phyloP scores from a whole-genome alignment of 495 filamentous ascomycete genomes.

The Lophiostoma macrostomum region DNA sequence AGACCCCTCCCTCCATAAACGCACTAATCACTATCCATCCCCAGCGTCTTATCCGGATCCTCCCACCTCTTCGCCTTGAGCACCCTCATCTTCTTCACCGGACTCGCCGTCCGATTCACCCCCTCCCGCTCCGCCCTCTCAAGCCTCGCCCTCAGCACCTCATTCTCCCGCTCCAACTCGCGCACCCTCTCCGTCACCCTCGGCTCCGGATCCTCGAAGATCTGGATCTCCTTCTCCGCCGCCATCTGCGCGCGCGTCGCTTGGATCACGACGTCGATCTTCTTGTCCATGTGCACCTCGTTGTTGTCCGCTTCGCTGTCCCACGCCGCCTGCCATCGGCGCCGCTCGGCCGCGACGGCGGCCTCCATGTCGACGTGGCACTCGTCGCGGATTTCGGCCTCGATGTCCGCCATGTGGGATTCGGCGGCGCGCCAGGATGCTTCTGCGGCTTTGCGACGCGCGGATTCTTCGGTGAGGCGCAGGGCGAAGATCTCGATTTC shows the following conservation, averaged over 20 bases:
- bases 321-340: constrained; percentile 70
- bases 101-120: constrained; percentile 34
- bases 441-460: constrained; percentile 45
- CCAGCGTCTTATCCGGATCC: constrained; percentile 23
- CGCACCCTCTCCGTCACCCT: constrained; percentile 22
- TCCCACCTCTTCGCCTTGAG: constrained; percentile 44
- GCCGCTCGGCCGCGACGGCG: constrained; percentile 67
- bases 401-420: constrained; percentile 66
- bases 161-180: constrained; percentile 42
- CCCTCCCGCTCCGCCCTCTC: constrained; percentile 36
- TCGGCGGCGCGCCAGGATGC: constrained; percentile 48
- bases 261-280: constrained; percentile 79
- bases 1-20: no score
- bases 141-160: constrained; percentile 35
- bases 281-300: constrained; percentile 84
- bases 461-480: constrained; percentile 63
- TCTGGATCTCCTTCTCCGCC: constrained; percentile 16
- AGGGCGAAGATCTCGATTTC: constrained; percentile 65
- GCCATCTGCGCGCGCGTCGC: constrained; percentile 32
- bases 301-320: constrained; percentile 61
- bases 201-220: constrained; percentile 33
- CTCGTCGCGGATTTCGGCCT: constrained; percentile 87
- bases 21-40: constrained; percentile 10
- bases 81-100: constrained; percentile 44
- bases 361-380: constrained; percentile 82